Evolutionary conservation across 352 stramenopile genomes (phyloP), one percentile per base, ranked within the genome.

Genomic region (Phytophthora litchii): DNA sequence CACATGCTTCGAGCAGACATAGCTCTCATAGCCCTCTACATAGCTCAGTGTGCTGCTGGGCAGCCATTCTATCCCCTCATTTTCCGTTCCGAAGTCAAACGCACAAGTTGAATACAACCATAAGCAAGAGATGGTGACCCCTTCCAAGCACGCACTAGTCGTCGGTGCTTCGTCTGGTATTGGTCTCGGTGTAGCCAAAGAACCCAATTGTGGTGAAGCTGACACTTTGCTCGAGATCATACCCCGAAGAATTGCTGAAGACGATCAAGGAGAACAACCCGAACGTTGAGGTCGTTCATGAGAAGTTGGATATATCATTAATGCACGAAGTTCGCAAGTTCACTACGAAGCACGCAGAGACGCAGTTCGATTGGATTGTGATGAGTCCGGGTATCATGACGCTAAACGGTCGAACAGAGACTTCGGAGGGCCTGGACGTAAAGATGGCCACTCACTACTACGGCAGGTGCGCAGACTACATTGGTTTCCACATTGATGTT

Each of bases 401-500:
- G 5, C n/a, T n/a, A n/a, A n/a, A 57, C 12, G 32, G 19, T 29
- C 36, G 49, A 27, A 49, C 38, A 25, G 49, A 57, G 37, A 42
- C 37, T 21, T 11, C 37, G 2, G 49, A 48, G 40, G 49, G 49
- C 19, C 49, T 57, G n/a, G 49, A 49, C 12, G 21, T 57, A 4
- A 57, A 57, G 49, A 57, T 57, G 49, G 49, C 38, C 10, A 62
- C 54, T 6, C 54, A 62, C 36, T 62, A 54, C 44, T 62, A 62
- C 25, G 54, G 44, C 16, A 41, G 41, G 41, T 61, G 16, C 7
- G 40, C 17, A 27, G 17, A 16, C 6, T 17, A 11, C 0, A 10
- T 14, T 19, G 7, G 10, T 8, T 27, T 23, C 13, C 19, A 7
- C 31, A 17, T 1, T 3, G 23, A 27, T 27, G 23, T 13, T 19